phyloP scores from a whole-genome alignment of 805 yeast species.

The Spathaspora boniae region DNA sequence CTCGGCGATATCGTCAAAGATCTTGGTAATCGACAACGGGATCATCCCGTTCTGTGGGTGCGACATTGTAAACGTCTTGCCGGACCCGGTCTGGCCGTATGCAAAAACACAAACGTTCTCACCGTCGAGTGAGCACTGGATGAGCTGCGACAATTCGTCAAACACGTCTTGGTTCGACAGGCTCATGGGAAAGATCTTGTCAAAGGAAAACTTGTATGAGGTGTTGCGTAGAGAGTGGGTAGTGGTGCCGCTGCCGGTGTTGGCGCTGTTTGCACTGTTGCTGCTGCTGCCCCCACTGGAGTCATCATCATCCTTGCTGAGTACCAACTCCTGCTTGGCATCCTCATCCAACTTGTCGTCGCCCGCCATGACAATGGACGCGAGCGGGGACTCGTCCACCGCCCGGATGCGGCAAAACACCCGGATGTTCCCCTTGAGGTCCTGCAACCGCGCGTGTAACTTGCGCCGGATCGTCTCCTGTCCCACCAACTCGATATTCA shows the following conservation, averaged over 20 bases:
- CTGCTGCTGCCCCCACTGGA: constrained; percentile 6
- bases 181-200: constrained; percentile 62
- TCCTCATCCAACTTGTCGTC: constrained; percentile 29
- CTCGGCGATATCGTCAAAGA: constrained; percentile 54
- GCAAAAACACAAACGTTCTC: constrained; percentile 91
- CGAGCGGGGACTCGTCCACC: constrained; percentile 11
- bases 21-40: constrained; percentile 67
- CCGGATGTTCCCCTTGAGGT: constrained; percentile 85
- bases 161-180: constrained; percentile 63
- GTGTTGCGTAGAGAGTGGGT: too few species aligned
- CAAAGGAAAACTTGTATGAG: constrained; percentile 65
- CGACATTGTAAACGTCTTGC: constrained; percentile 92
- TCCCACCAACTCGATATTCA: constrained; percentile 34
- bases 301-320: constrained; percentile 16
- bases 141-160: constrained; percentile 79
- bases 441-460: constrained; percentile 75
- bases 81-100: constrained; percentile 96
- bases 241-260: too few species aligned
- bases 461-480: constrained; percentile 59
- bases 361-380: constrained; percentile 16
- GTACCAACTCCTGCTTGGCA: constrained; percentile 32
- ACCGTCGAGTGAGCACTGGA: constrained; percentile 80
- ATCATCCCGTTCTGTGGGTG: constrained; percentile 70
- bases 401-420: constrained; percentile 89
- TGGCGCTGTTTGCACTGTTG: constrained; percentile 2